phyloP scores from a whole-genome alignment of 2,329 filamentous ascomycete genomes.

The Ceratocystis colombiana region DNA sequence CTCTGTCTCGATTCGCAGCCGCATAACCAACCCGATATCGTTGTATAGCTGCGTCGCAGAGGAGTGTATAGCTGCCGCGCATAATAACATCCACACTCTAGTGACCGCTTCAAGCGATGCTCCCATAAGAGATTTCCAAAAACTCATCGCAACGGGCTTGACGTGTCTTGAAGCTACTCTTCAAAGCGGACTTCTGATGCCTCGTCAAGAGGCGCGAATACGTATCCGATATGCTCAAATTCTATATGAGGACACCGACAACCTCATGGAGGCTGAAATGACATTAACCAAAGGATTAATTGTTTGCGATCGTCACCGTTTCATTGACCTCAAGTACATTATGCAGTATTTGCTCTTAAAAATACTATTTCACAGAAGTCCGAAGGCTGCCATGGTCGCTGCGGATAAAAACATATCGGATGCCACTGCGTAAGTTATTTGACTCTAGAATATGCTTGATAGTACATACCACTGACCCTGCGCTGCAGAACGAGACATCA shows the following conservation, averaged over 20 bases:
- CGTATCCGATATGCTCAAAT: slow-evolving; percentile 62
- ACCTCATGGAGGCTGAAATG: slow-evolving; percentile 62
- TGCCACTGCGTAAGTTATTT: slow-evolving; percentile 49
- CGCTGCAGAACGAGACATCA: slow-evolving; percentile 49
- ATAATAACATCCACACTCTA: slow-evolving; percentile 37
- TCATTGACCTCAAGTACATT: slow-evolving; percentile 60
- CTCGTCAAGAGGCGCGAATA: slow-evolving; percentile 58
- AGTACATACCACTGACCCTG: slow-evolving; percentile 23
- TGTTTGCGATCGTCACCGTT: slow-evolving; percentile 49
- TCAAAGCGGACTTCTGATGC: slow-evolving; percentile 49
- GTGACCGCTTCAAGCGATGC: slow-evolving; percentile 42
- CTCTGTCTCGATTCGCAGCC: slow-evolving; percentile 35
- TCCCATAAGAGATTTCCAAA: slow-evolving; percentile 51
- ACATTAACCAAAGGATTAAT: slow-evolving; percentile 60
- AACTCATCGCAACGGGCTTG: slow-evolving; percentile 60
- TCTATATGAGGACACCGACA: slow-evolving; percentile 65
- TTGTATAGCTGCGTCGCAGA: slow-evolving; percentile 63
- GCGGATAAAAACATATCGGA: slow-evolving; percentile 60
- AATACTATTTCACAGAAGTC: slow-evolving; percentile 58
- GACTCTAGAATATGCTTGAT: slow-evolving; percentile 22
- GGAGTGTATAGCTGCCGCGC: slow-evolving; percentile 61
- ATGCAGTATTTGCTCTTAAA: slow-evolving; percentile 66
- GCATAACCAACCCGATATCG: slow-evolving; percentile 43
- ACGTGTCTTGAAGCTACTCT: slow-evolving; percentile 62
- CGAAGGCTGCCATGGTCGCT: slow-evolving; percentile 61